Conservation (phyloP, 179 eudicot species). For the Dionaea muscipula region DNA sequence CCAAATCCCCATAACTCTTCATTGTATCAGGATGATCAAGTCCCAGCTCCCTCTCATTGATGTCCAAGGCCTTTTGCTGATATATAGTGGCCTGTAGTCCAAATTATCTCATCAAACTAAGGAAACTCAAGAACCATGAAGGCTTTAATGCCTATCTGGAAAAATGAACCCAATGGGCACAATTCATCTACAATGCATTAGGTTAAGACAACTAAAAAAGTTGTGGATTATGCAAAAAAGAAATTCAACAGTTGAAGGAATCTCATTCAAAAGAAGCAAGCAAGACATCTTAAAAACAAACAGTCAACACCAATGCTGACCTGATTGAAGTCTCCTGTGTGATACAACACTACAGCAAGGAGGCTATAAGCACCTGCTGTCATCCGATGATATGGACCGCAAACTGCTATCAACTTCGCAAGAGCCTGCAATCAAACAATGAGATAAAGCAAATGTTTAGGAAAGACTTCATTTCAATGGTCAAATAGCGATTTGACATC, state of each 20-base stretch:
- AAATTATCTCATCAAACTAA: slow-evolving; percentile 8
- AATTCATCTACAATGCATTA: too few relatives aligned
- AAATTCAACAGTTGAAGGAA: too few relatives aligned
- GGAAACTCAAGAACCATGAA: slow-evolving; percentile 6
- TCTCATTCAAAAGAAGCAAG: too few relatives aligned
- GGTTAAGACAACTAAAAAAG: too few relatives aligned
- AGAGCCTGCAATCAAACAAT: slow-evolving; percentile 61
- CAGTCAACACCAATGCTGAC: slow-evolving; percentile 22
- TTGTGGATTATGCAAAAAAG: too few relatives aligned
- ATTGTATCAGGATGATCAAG: slow-evolving; percentile 99
- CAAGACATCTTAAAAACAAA: background rate
- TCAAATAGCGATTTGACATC: too few relatives aligned
- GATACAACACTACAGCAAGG: slow-evolving; percentile 94
- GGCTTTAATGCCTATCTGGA: background rate
- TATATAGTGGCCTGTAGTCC: slow-evolving; percentile 81
- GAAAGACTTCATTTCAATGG: background rate
- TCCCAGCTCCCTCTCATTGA: slow-evolving; percentile 93
- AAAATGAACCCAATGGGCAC: background rate
- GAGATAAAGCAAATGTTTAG: background rate
- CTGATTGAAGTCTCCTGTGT: slow-evolving; percentile 99
- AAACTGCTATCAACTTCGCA: slow-evolving; percentile 92
- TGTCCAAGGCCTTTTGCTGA: slow-evolving; percentile 99
- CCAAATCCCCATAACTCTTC: slow-evolving; percentile 98
- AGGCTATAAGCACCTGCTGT: slow-evolving; percentile 99
- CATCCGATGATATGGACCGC: slow-evolving; percentile 99